Evolutionary conservation across 1,284 basidiomycete species (phyloP).

Genomic region (Ustanciosporium gigantosporum): DNA sequence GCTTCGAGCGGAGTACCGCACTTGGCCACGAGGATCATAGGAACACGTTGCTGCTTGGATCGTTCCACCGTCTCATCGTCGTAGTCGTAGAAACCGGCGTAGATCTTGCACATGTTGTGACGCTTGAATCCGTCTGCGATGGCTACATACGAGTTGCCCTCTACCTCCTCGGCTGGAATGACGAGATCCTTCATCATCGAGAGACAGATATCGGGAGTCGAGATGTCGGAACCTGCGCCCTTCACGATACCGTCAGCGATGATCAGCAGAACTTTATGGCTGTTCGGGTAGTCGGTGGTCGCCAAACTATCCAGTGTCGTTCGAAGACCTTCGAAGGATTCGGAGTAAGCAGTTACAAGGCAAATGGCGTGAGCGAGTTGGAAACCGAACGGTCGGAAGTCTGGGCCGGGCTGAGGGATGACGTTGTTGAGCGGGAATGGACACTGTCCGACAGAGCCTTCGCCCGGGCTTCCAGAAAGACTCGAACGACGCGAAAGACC

Average conservation of each 20-base stretch:
- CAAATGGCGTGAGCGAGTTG: constrained; percentile 91
- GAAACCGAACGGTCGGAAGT: constrained; percentile 94
- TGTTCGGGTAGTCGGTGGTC: constrained; percentile 98
- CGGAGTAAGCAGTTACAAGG: constrained; percentile 97
- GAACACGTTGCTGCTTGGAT: constrained; percentile 94
- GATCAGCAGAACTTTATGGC: constrained; percentile 91
- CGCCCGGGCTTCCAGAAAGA: constrained; percentile 39
- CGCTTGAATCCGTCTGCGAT: constrained; percentile 98
- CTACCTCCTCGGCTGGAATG: constrained; percentile 80
- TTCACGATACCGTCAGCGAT: constrained; percentile 99
- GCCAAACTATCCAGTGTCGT: constrained; percentile 97
- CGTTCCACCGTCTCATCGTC: constrained; percentile 87
- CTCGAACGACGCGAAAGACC: constrained; percentile 51
- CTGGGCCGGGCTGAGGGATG: constrained; percentile 85
- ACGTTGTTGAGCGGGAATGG: constrained; percentile 91
- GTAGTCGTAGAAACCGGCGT: constrained; percentile 95
- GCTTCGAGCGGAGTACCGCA: constrained; percentile 72
- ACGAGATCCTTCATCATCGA: constrained; percentile 97
- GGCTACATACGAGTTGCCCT: constrained; percentile 93
- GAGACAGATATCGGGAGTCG: constrained; percentile 83
- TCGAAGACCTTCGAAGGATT: constrained; percentile 91
- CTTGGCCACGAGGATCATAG: constrained; percentile 92
- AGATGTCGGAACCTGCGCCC: constrained; percentile 66
- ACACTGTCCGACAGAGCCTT: constrained; percentile 52
- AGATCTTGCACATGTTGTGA: constrained; percentile 99